Conservation (phyloP, 148 eudicot species). For the Diospyros kaki region DNA sequence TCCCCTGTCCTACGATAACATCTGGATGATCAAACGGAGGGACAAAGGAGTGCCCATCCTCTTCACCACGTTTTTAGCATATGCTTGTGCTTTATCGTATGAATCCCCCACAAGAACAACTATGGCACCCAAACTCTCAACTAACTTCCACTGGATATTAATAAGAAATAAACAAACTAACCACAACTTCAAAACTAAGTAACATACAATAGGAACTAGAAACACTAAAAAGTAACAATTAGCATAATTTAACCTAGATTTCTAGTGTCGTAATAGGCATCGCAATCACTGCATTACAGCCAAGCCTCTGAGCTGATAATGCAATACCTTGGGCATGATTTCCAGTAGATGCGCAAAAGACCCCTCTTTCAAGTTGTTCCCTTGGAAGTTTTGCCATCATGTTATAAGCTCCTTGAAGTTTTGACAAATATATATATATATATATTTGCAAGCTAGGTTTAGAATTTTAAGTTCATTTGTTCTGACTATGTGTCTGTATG, state of each 20-base stretch:
- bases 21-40: conserved; percentile 98
- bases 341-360: conserved; percentile 95
- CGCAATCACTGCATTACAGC: conserved; percentile 85
- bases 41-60: conserved; percentile 78
- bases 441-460: too few relatives aligned
- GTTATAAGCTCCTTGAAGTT: conserved; percentile 92
- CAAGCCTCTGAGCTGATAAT: conserved; percentile 69
- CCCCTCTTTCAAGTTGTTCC: conserved; percentile 74
- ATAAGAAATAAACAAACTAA: not conserved
- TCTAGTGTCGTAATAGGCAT: conserved; percentile 98
- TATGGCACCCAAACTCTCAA: conserved; percentile 84
- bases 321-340: conserved; percentile 99
- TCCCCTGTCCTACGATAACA: conserved; percentile 86
- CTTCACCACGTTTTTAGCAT: conserved; percentile 65
- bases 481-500: too few relatives aligned
- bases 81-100: conserved; percentile 91
- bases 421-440: conserved; percentile 43
- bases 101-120: conserved; percentile 93
- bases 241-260: conserved; percentile 59
- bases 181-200: conserved; percentile 5
- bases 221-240: not conserved
- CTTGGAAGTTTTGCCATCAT: conserved; percentile 91
- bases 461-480: too few relatives aligned
- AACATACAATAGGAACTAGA: not conserved
- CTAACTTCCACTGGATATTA: conserved; percentile 75